Evolutionary conservation across 2,329 filamentous ascomycete genomes (phyloP).

Genomic region (Pyrenophora tritici-repentis): DNA sequence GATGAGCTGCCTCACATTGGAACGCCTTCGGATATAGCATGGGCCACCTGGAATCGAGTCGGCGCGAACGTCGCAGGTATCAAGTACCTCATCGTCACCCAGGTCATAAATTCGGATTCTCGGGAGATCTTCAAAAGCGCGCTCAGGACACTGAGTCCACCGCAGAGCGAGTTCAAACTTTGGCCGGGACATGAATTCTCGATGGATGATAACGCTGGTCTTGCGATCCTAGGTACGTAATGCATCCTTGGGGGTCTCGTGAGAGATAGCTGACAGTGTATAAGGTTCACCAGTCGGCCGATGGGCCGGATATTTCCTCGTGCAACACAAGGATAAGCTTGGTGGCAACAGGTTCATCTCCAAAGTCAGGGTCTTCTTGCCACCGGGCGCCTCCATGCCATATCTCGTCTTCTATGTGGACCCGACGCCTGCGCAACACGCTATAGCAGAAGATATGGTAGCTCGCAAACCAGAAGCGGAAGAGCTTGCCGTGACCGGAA

Average conservation of each 20-base stretch:
- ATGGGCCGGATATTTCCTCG: conserved; percentile 17
- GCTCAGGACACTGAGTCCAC: neutral
- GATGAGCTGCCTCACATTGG: conserved; percentile 12
- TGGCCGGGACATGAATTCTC: conserved; percentile 17
- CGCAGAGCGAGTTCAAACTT: conserved; percentile 8
- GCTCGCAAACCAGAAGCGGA: neutral
- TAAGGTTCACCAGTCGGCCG: conserved; percentile 15
- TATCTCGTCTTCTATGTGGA: conserved; percentile 18
- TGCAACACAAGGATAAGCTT: conserved; percentile 17
- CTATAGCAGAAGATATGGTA: neutral
- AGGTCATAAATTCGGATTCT: conserved; percentile 12
- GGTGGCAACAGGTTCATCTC: conserved; percentile 15
- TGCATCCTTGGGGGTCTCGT: too few relatives aligned
- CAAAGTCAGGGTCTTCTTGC: conserved; percentile 14
- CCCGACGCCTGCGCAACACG: neutral
- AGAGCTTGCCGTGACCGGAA: neutral
- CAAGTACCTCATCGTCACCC: conserved; percentile 17
- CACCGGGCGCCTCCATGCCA: neutral
- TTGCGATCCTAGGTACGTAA: conserved; percentile 12
- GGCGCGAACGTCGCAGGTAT: conserved; percentile 1
- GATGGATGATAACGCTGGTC: conserved; percentile 3
- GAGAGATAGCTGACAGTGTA: neutral
- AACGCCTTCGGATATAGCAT: conserved; percentile 12
- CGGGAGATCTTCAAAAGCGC: conserved; percentile 6
- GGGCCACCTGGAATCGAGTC: conserved; percentile 19